Percentiles rank a stretch among this genome's conserved stretches.
These are phyloP conservation scores for Penicillium flavigenum DNA, from an alignment of 495 filamentous ascomycete species.

Conservation along the genomic window DNA sequence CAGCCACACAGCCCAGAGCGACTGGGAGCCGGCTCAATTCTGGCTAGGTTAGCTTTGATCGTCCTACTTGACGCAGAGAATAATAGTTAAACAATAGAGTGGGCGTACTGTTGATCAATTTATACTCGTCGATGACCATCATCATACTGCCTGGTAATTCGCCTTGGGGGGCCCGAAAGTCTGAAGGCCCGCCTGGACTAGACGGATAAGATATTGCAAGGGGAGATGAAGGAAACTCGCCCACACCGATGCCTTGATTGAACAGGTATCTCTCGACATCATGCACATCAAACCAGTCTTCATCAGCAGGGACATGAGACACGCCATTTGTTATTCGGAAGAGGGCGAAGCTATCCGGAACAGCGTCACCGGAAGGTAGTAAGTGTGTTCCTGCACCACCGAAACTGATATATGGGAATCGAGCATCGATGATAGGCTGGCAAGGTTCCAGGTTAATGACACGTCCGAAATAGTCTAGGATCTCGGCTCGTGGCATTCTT, in stretches of 20 bases:
- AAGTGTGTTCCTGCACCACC: slow-evolving; percentile 24
- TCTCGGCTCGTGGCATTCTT: slow-evolving; percentile 13
- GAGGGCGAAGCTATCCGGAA: not conserved
- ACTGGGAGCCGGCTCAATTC: slow-evolving; percentile 18
- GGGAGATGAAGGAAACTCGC: not conserved
- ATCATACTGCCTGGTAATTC: not conserved
- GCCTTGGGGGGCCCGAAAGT: not conserved
- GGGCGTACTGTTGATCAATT: slow-evolving; percentile 1
- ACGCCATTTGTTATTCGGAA: slow-evolving; percentile 23
- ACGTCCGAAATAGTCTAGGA: slow-evolving; percentile 16
- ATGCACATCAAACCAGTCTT: slow-evolving; percentile 26
- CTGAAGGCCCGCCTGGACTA: not conserved
- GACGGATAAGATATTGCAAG: not conserved
- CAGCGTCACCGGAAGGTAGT: not conserved
- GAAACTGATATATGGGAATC: slow-evolving; percentile 22
- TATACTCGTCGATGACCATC: slow-evolving; percentile 8
- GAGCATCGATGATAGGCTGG: slow-evolving; percentile 18
- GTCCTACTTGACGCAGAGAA: not conserved
- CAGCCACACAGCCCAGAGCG: slow-evolving; percentile 24
- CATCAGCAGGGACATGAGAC: slow-evolving; percentile 13
- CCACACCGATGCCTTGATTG: slow-evolving; percentile 5
- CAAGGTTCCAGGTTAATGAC: slow-evolving; percentile 12
- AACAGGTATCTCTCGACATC: slow-evolving; percentile 23
- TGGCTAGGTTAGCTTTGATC: not conserved
- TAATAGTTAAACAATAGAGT: not conserved